phyloP scores from a whole-genome alignment of 768 basidiomycete species.

The Lactarius quietus region DNA sequence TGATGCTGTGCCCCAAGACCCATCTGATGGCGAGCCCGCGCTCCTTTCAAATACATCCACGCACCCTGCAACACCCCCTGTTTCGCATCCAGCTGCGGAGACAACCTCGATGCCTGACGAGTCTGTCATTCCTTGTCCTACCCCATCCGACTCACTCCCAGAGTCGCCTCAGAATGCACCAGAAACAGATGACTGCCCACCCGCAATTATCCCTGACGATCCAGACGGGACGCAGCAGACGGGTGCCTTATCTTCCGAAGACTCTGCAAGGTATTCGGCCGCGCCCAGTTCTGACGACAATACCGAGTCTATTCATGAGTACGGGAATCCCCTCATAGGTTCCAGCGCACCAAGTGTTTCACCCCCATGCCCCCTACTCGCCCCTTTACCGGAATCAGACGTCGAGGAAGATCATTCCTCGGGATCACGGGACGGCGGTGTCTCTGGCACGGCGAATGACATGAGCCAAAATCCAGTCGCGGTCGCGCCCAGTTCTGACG shows the following conservation, averaged over 20 bases:
- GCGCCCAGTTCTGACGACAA: not conserved
- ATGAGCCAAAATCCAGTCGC: too few relatives aligned
- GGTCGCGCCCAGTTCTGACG: too few relatives aligned
- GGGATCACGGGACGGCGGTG: not conserved
- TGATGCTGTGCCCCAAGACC: not conserved
- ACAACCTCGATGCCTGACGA: not conserved
- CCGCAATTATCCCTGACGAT: not conserved
- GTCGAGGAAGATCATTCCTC: conserved; percentile 3
- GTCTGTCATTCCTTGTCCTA: not conserved
- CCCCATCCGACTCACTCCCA: not conserved
- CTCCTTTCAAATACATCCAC: not conserved
- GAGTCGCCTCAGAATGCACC: not conserved
- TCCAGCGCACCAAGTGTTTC: not conserved
- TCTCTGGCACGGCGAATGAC: not conserved
- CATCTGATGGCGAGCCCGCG: not conserved
- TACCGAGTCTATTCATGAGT: not conserved
- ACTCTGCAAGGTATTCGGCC: not conserved
- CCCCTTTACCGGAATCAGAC: conserved; percentile 17
- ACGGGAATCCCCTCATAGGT: not conserved
- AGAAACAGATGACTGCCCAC: not conserved
- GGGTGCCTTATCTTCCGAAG: not conserved
- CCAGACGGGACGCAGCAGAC: not conserved
- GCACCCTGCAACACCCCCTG: not conserved
- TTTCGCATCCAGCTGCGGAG: not conserved
- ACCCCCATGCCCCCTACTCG: not conserved